Conservation (phyloP, 306 rosid genomes). For the Castanospermum australe region DNA sequence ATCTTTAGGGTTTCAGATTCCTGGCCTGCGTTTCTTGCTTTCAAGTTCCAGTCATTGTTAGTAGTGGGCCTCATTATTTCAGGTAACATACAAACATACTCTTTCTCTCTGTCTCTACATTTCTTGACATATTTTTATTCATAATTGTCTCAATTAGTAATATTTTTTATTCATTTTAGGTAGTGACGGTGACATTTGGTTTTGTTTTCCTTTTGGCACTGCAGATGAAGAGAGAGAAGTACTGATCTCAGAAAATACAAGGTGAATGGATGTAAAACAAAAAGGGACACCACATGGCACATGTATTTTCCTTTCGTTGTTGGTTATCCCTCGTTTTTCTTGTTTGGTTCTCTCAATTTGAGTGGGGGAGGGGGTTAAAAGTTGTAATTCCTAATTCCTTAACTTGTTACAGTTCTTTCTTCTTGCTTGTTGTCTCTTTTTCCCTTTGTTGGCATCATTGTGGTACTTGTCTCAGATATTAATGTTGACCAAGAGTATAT, state of each 20-base stretch:
- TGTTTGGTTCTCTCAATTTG: background rate
- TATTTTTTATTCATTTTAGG: background rate
- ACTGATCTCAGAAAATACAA: background rate
- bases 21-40: background rate
- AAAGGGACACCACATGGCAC: background rate
- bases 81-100: background rate
- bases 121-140: background rate
- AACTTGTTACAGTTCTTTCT: background rate
- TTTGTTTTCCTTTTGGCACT: background rate
- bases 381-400: background rate
- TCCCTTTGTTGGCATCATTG: background rate
- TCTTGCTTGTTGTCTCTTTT: background rate
- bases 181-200: background rate
- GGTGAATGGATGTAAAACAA: background rate
- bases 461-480: background rate
- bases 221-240: background rate
- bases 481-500: background rate
- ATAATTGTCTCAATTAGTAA: background rate
- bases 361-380: background rate
- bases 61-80: background rate
- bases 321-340: background rate
- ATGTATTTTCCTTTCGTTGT: background rate
- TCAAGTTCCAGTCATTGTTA: background rate
- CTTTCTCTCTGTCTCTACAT: background rate
- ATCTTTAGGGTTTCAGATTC: conserved; percentile 33